Evolutionary conservation across 2,329 filamentous ascomycete genomes (phyloP).

Genomic region (Penicillium oxalicum): DNA sequence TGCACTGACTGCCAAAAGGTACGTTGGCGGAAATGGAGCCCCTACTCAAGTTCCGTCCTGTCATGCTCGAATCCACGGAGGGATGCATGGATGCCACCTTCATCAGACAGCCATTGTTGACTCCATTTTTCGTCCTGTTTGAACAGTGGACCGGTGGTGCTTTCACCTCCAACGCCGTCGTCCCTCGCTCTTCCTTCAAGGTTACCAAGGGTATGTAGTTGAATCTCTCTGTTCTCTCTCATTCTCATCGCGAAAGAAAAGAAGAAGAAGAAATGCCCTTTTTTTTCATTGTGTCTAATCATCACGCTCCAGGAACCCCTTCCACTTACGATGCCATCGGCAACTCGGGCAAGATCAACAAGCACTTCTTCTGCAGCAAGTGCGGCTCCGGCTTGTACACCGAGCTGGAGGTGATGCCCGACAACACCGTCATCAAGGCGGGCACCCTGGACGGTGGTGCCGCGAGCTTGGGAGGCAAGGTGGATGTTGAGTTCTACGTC

Average conservation of each 20-base stretch:
- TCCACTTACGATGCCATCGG: slow-evolving; percentile 46
- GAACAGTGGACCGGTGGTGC: slow-evolving; percentile 47
- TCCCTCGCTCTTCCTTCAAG: slow-evolving; percentile 44
- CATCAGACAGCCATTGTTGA: background rate
- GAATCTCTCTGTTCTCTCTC: too few relatives aligned
- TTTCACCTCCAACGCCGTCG: slow-evolving; percentile 51
- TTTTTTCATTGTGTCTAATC: too few relatives aligned
- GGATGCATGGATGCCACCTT: too few relatives aligned
- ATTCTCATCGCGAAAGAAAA: too few relatives aligned
- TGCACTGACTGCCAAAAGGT: slow-evolving; percentile 53
- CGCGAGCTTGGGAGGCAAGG: slow-evolving; percentile 38
- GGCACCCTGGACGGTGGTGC: slow-evolving; percentile 48
- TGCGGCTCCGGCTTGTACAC: slow-evolving; percentile 51
- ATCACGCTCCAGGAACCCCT: slow-evolving; percentile 35
- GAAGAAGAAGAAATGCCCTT: too few relatives aligned
- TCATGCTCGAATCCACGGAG: too few relatives aligned
- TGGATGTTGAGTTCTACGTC: slow-evolving; percentile 50
- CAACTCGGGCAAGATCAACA: slow-evolving; percentile 50
- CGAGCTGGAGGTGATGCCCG: slow-evolving; percentile 50
- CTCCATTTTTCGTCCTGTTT: background rate
- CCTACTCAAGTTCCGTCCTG: too few relatives aligned
- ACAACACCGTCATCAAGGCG: slow-evolving; percentile 47
- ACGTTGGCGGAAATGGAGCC: background rate
- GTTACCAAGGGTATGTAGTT: slow-evolving; percentile 41
- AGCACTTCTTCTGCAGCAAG: slow-evolving; percentile 50